Conservation (phyloP, 2,329 filamentous ascomycete genomes). For the Penicillium crustosum region DNA sequence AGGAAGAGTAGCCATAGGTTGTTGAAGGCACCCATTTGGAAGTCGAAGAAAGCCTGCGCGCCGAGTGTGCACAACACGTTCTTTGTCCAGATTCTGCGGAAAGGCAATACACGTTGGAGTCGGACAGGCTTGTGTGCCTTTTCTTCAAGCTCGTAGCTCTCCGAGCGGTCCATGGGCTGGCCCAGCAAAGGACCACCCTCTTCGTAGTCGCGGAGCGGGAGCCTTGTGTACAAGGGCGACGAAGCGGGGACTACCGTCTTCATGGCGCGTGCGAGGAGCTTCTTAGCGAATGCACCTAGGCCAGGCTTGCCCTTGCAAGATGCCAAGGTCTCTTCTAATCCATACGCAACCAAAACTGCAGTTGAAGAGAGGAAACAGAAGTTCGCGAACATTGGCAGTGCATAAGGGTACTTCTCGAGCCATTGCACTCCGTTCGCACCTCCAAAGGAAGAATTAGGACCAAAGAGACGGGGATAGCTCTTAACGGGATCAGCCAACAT, state of each 20-base stretch:
- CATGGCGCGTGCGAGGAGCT: constrained; percentile 29
- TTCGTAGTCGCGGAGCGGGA: constrained; percentile 39
- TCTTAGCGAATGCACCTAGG: constrained; percentile 38
- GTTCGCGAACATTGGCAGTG: constrained; percentile 67
- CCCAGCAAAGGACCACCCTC: constrained; percentile 37
- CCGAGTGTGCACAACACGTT: constrained; percentile 59
- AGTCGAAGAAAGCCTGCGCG: constrained; percentile 68
- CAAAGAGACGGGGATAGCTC: constrained; percentile 65
- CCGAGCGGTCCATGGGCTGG: constrained; percentile 32
- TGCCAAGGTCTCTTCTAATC: constrained; percentile 63
- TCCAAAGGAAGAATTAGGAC: constrained; percentile 57
- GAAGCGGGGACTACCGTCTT: constrained; percentile 30
- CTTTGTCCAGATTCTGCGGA: constrained; percentile 54
- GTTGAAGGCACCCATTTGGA: constrained; percentile 72
- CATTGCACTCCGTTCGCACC: constrained; percentile 59
- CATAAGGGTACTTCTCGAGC: constrained; percentile 65
- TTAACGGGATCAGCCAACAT: constrained; percentile 65
- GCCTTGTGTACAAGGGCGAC: constrained; percentile 34
- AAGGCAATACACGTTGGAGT: constrained; percentile 47
- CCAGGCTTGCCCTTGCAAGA: constrained; percentile 51
- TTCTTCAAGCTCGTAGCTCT: constrained; percentile 41
- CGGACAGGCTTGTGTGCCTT: constrained; percentile 35
- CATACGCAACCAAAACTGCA: constrained; percentile 58
- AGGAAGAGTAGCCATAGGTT: constrained; percentile 76
- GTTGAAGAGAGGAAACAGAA: constrained; percentile 58